Percentiles rank a stretch among this genome's conserved stretches.
Evolutionary conservation across 2,329 filamentous ascomycete genomes (phyloP).

Genomic region (Paraphaeosphaeria sporulosa): DNA sequence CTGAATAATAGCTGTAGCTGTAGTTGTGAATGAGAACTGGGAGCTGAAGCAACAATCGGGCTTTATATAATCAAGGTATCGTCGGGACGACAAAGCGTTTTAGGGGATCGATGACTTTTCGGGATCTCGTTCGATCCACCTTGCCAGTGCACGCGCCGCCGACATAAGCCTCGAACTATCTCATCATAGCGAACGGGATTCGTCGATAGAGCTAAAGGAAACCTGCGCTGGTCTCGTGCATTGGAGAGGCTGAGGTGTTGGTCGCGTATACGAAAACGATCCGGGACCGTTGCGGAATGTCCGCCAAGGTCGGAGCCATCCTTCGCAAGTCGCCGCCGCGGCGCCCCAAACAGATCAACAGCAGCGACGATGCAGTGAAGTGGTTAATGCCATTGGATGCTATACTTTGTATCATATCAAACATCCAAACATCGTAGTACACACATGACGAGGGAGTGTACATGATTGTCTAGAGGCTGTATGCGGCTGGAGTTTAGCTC

Average conservation of each 20-base stretch:
- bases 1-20: slow-evolving; percentile 5
- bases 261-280: slow-evolving; percentile 14
- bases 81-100: slow-evolving; percentile 21
- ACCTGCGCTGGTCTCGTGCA: slow-evolving; percentile 24
- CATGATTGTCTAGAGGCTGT: background rate
- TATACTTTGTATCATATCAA: no score
- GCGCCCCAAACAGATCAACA: background rate
- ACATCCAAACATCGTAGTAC: no score
- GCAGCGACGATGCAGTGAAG: no score
- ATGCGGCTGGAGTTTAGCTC: background rate
- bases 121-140: slow-evolving; percentile 19
- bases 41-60: slow-evolving; percentile 27
- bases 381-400: background rate
- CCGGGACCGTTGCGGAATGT: no score
- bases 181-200: slow-evolving; percentile 14
- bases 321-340: background rate
- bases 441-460: no score
- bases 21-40: slow-evolving; percentile 25
- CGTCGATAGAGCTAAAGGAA: slow-evolving; percentile 14
- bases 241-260: slow-evolving; percentile 17
- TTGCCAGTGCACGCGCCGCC: slow-evolving; percentile 4
- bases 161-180: background rate
- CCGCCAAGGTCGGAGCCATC: slow-evolving; percentile 15
- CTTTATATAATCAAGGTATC: slow-evolving; percentile 38
- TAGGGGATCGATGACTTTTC: slow-evolving; percentile 12